Conservation (phyloP, 345 rosid genomes). For the Noccaea bulbosa region DNA sequence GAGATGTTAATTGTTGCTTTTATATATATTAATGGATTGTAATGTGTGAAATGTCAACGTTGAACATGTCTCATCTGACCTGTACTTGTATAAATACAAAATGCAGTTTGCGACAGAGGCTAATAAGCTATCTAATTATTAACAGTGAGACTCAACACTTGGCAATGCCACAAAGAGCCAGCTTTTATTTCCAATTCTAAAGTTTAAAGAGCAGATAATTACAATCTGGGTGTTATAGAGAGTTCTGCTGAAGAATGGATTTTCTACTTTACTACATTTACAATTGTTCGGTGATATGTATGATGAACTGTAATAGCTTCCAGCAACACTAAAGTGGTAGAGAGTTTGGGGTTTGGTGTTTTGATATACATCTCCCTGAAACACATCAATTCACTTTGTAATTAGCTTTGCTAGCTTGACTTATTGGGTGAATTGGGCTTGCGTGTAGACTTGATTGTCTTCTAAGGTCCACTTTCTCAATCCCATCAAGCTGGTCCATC, state of each 20-base stretch:
- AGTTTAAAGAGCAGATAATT: constrained; percentile 21
- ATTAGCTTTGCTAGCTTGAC: too few relatives aligned
- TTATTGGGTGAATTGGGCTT: too few relatives aligned
- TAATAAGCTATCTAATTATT: constrained; percentile 2
- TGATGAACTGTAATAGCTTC: constrained; percentile 7
- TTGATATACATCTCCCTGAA: constrained; percentile 42
- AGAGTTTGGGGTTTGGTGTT: constrained; percentile 12
- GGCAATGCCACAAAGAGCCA: constrained; percentile 9
- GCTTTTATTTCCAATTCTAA: constrained; percentile 13
- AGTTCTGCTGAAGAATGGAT: constrained; percentile 26
- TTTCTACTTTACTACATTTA: constrained; percentile 29
- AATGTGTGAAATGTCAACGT: constrained; percentile 13
- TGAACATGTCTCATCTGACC: background rate
- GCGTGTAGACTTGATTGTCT: too few relatives aligned
- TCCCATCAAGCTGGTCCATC: too few relatives aligned
- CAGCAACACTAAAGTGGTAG: background rate
- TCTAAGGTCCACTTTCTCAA: too few relatives aligned
- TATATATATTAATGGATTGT: constrained; percentile 23
- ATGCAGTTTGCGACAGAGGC: background rate
- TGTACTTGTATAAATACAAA: background rate
- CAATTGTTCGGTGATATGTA: constrained; percentile 8
- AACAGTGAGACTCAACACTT: constrained; percentile 10
- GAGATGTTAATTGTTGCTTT: constrained; percentile 26
- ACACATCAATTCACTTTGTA: too few relatives aligned
- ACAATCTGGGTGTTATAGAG: constrained; percentile 29